Percentiles rank a stretch among this genome's conserved stretches.
These are phyloP conservation scores for Forsythia suspensa DNA, from an alignment of 257 asterid species.

Conservation along the genomic window DNA sequence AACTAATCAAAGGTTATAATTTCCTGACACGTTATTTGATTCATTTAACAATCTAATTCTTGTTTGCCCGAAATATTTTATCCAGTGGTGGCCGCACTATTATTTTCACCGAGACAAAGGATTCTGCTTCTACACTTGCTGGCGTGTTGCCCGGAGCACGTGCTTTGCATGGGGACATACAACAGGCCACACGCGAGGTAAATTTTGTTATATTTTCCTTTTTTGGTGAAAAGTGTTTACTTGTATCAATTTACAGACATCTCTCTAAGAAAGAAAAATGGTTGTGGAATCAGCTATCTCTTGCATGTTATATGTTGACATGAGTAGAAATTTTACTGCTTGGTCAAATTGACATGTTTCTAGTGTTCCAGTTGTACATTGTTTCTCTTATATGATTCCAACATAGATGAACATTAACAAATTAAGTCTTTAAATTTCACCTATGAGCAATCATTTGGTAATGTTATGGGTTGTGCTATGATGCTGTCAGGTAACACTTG, in stretches of 20 bases:
- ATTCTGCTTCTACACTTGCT: constrained; percentile 83
- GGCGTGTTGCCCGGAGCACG: constrained; percentile 93
- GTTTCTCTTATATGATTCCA: background rate
- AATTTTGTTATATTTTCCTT: background rate
- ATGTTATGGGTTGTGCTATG: background rate
- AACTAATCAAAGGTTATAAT: background rate
- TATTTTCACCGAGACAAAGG: constrained; percentile 92
- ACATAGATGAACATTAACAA: background rate
- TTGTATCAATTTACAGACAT: background rate
- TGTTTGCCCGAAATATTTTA: constrained; percentile 7
- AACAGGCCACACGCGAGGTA: constrained; percentile 96
- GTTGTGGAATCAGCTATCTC: background rate
- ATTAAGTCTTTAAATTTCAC: background rate
- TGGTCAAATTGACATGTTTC: background rate
- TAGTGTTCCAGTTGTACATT: background rate
- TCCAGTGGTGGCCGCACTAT: constrained; percentile 94
- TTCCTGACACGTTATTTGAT: background rate
- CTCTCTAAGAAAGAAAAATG: background rate
- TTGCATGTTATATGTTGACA: background rate
- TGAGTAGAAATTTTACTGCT: background rate
- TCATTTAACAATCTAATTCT: background rate
- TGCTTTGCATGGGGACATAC: constrained; percentile 97
- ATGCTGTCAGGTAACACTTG: constrained; percentile 70
- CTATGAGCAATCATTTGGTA: background rate
- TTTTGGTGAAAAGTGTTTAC: background rate